phyloP scores from a whole-genome alignment of 2,329 filamentous ascomycete species.

The Fusarium neocosmosporiellum region DNA sequence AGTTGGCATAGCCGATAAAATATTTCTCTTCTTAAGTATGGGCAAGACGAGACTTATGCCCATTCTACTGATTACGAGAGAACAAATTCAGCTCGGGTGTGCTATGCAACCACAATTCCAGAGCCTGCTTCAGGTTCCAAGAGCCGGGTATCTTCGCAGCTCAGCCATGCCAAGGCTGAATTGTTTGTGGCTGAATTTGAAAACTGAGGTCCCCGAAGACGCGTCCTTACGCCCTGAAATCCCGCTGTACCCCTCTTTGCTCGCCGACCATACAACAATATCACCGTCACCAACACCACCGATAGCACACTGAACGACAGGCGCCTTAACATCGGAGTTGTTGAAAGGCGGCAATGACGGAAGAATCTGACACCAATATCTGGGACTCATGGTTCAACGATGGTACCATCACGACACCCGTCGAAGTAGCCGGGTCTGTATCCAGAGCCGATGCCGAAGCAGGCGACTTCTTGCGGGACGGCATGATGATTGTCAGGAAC shows the following conservation, averaged over 20 bases:
- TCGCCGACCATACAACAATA: background rate
- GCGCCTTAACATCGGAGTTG: background rate
- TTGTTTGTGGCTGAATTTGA: background rate
- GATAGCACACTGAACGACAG: background rate
- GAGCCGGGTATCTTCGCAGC: background rate
- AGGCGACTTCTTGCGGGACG: background rate
- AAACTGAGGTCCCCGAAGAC: background rate
- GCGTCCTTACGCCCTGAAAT: background rate
- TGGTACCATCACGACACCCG: background rate
- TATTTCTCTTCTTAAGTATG: background rate
- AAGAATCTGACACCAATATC: background rate
- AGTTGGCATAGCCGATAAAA: no score
- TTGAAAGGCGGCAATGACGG: background rate
- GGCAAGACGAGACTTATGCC: background rate
- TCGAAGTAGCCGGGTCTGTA: background rate
- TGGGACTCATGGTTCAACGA: constrained; percentile 4
- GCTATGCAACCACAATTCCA: background rate
- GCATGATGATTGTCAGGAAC: constrained; percentile 1
- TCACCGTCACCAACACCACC: background rate
- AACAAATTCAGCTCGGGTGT: background rate
- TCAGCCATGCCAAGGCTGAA: background rate
- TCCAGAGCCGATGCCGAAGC: background rate
- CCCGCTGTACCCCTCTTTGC: background rate
- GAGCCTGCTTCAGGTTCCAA: background rate
- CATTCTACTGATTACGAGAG: background rate